These are phyloP conservation scores for Epicoccum nigrum DNA, from an alignment of 2,329 filamentous ascomycete genomes.

Conservation along the genomic window DNA sequence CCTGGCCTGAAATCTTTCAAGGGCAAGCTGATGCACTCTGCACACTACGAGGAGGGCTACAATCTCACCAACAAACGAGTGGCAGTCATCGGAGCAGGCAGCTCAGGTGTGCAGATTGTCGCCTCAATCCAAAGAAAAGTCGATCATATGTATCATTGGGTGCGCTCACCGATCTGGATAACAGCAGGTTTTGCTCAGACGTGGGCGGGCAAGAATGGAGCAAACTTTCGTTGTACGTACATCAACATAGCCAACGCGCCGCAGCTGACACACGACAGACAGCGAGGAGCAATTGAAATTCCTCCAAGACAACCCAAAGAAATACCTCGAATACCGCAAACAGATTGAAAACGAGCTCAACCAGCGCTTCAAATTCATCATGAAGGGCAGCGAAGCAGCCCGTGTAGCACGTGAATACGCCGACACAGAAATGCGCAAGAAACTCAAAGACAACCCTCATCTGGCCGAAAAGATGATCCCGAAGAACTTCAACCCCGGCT, in stretches of 20 bases:
- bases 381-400: constrained; percentile 57
- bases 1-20: constrained; percentile 49
- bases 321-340: constrained; percentile 56
- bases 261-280: constrained; percentile 29
- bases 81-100: constrained; percentile 52
- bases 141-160: constrained; percentile 49
- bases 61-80: constrained; percentile 48
- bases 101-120: constrained; percentile 53
- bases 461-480: constrained; percentile 55
- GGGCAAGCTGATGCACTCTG: constrained; percentile 54
- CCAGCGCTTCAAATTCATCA: constrained; percentile 60
- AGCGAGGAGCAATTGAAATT: constrained; percentile 50
- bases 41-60: constrained; percentile 49
- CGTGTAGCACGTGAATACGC: constrained; percentile 50
- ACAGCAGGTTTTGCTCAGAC: constrained; percentile 56
- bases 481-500: constrained; percentile 44
- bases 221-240: constrained; percentile 54
- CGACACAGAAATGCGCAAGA: constrained; percentile 49
- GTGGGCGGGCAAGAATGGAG: constrained; percentile 54
- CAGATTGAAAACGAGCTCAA: constrained; percentile 59
- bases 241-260: background rate
- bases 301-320: constrained; percentile 50
- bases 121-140: constrained; percentile 50
- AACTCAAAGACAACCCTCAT: constrained; percentile 47
- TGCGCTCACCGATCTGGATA: constrained; percentile 56